phyloP scores from a whole-genome alignment of 163 green algal genomes.

The Scenedesmus sp. region DNA sequence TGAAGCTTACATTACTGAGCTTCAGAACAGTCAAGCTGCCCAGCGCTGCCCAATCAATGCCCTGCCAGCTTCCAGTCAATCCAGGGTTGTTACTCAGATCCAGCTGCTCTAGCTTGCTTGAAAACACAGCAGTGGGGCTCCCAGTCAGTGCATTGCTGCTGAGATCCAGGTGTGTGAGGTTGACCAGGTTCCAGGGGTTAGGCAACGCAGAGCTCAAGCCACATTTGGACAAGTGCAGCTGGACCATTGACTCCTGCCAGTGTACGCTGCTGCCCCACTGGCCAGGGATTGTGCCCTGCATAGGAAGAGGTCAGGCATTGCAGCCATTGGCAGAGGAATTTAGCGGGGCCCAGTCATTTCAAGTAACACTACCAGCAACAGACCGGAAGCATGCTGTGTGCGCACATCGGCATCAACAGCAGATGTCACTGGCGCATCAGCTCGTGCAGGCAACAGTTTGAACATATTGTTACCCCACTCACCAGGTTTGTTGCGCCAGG shows the following conservation, averaged over 20 bases:
- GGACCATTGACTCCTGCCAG: neutral
- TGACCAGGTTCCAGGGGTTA: neutral
- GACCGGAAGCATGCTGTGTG: too few species aligned
- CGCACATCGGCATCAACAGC: too few species aligned
- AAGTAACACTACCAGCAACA: too few species aligned
- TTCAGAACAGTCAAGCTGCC: neutral
- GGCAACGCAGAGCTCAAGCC: neutral
- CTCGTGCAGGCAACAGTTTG: neutral
- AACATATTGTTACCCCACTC: neutral
- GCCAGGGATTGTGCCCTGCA: neutral
- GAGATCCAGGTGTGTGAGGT: constrained; percentile 21
- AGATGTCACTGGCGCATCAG: too few species aligned
- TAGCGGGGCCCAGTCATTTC: too few species aligned
- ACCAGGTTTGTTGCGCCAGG: constrained; percentile 3
- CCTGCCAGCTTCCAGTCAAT: neutral
- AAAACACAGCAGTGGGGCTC: neutral
- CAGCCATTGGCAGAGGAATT: neutral
- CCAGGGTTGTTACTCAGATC: constrained; percentile 2
- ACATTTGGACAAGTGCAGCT: neutral
- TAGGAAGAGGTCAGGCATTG: neutral
- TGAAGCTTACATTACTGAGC: neutral
- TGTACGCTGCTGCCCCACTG: neutral
- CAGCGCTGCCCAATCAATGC: neutral
- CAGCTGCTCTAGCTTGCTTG: neutral
- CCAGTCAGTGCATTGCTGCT: neutral